Evolutionary conservation across 768 basidiomycete species (phyloP).

Genomic region (Tulasnella calospora): DNA sequence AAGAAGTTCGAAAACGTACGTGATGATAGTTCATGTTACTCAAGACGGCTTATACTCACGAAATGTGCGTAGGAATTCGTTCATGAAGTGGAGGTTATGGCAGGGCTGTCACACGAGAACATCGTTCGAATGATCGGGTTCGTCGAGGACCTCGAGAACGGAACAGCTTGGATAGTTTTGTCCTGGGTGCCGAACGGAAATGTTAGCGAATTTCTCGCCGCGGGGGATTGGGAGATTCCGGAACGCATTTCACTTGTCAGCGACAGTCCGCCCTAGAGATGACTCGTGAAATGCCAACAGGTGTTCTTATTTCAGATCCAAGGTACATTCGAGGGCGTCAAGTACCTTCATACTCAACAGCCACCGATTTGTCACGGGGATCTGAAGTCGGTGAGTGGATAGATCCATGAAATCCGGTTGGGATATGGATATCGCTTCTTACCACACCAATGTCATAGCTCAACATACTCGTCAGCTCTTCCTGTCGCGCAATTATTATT

Average conservation of each 20-base stretch:
- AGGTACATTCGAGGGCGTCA: not conserved
- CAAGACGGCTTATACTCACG: too few species aligned
- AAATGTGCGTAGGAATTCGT: too few species aligned
- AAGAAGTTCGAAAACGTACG: too few species aligned
- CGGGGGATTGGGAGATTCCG: not conserved
- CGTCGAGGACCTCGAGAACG: not conserved
- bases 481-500: not conserved
- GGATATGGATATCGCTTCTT: not conserved
- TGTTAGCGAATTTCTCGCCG: not conserved
- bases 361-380: constrained; percentile 21
- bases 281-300: not conserved
- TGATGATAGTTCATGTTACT: too few species aligned
- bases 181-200: not conserved
- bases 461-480: not conserved
- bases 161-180: not conserved
- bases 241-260: not conserved
- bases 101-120: not conserved
- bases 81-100: not conserved
- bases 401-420: not conserved
- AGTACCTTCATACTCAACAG: not conserved
- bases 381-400: constrained; percentile 14
- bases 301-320: not conserved
- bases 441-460: not conserved
- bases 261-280: not conserved
- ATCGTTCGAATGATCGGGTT: not conserved